A percentile compares a stretch with the other conserved stretches of the same genome.
These are phyloP conservation scores for Flaveria linearis DNA, from an alignment of 129 eudicot genomes.

Conservation along the genomic window DNA sequence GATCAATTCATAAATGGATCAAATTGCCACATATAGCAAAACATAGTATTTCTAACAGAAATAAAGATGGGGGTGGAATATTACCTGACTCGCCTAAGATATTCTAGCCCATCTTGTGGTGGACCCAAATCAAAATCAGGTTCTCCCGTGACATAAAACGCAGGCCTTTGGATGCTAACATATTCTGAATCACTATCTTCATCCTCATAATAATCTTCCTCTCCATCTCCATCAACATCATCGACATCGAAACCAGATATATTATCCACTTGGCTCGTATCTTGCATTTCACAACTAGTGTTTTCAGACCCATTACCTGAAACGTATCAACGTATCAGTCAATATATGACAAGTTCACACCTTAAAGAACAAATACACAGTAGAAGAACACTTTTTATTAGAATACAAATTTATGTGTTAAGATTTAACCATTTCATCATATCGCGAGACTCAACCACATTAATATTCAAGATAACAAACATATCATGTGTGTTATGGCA, in stretches of 20 bases:
- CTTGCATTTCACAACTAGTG: constrained; percentile 29
- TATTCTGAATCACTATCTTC: constrained; percentile 81
- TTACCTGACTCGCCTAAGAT: constrained; percentile 98
- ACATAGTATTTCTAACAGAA: background rate
- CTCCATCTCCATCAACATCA: constrained; percentile 43
- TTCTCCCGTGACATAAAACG: constrained; percentile 79
- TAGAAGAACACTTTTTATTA: background rate
- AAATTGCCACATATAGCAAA: background rate
- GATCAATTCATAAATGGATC: background rate
- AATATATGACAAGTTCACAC: constrained; percentile 10
- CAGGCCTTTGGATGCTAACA: constrained; percentile 72
- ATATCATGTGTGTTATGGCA: background rate
- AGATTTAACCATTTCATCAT: background rate
- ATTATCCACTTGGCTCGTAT: constrained; percentile 23
- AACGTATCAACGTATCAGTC: constrained; percentile 25
- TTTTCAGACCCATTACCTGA: constrained; percentile 49
- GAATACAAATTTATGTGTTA: background rate
- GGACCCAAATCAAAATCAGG: constrained; percentile 99
- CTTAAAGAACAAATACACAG: constrained; percentile 4
- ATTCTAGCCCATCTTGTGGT: constrained; percentile 92
- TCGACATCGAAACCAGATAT: constrained; percentile 22
- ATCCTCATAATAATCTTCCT: constrained; percentile 57
- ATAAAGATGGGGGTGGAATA: background rate
- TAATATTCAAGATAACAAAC: background rate
- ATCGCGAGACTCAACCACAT: background rate